phyloP scores from a whole-genome alignment of 345 rosid genomes.

The Aquilaria yunnanensis region DNA sequence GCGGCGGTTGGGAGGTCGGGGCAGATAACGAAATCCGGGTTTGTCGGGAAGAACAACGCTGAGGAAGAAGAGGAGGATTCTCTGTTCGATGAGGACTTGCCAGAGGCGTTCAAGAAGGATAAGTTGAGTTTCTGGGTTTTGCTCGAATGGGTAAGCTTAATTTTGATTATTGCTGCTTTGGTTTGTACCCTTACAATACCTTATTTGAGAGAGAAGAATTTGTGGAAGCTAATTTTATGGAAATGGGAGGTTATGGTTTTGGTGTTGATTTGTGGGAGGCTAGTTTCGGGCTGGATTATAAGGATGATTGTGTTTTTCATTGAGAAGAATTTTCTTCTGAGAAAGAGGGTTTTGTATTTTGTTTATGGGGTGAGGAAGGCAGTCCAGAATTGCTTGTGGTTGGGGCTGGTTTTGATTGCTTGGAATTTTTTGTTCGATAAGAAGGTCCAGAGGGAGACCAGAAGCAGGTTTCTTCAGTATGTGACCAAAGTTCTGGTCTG shows the following conservation, averaged over 20 bases:
- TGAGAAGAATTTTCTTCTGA: conserved; percentile 66
- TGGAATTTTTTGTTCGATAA: conserved; percentile 78
- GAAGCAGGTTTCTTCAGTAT: conserved; percentile 24
- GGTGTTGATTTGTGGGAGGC: conserved; percentile 76
- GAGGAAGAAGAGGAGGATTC: conserved; percentile 77
- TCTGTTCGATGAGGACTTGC: conserved; percentile 64
- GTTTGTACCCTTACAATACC: conserved; percentile 45
- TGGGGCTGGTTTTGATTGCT: conserved; percentile 68
- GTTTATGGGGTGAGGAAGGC: conserved; percentile 74
- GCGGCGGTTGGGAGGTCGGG: conserved; percentile 27
- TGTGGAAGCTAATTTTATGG: conserved; percentile 66
- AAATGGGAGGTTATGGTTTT: conserved; percentile 82
- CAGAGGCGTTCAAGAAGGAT: conserved; percentile 54
- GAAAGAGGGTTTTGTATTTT: conserved; percentile 79
- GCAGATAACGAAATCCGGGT: conserved; percentile 35
- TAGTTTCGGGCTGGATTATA: conserved; percentile 83
- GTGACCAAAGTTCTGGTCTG: conserved; percentile 68
- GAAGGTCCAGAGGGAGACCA: conserved; percentile 45
- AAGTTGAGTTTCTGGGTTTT: conserved; percentile 34
- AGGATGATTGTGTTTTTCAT: conserved; percentile 53
- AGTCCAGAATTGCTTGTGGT: conserved; percentile 89
- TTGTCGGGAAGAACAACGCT: conserved; percentile 30
- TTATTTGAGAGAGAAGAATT: conserved; percentile 19
- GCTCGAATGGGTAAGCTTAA: conserved; percentile 63
- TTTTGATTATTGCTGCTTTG: conserved; percentile 50